Base-by-base conservation (phyloP, 495 filamentous ascomycete species). In the Echria macrotheca region DNA sequence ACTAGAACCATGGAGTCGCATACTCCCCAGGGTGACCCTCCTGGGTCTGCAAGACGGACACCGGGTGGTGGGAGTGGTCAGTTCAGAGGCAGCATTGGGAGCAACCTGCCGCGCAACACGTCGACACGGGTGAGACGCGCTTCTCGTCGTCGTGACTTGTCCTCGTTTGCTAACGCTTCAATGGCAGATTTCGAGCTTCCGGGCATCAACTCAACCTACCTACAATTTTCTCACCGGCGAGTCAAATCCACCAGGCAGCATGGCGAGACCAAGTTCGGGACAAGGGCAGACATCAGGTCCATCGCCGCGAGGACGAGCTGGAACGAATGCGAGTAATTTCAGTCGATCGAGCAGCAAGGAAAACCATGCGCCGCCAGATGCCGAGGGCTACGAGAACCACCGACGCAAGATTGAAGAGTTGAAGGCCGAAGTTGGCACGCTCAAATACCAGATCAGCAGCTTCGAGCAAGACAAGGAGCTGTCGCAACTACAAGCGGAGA, bases 391-490 rank as follows among this genome's bases (percentile, higher is more conserved):
- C 59, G 71, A 75, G 52, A 72, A 69, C 7, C 69, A 78, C 33
- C 57, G 75, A 25, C 62, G 53, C 10, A 67, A 66, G 24, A 68
- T 78, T 51, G 74, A 78, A 45, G 75, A 78, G 55, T 64, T 79
- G 24, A 79, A 77, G 54, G 76, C 76, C 25, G 77, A 80, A 38
- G 53, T 78, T 5, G 75, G 73, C 35, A 78, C 71, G 0, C 60
- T 80, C 43, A 69, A 67, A n/a, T 78, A 77, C 53, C 72, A 69
- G 6, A 65, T 77, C 19, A 72, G 65, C 75, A 91, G 59, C 72
- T 71, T 88, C 52, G 90, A 89, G 53, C 88, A 95, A 46, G 93
- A 96, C 61, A 82, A 87, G 53, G 91, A 94, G 32, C 70, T 96
- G 39, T 68, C 81, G 43, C 76, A 73, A 2, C 67, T 96, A 9